Percentiles rank a stretch among this genome's conserved stretches.
Evolutionary conservation across 1,284 basidiomycete genomes (phyloP).

Genomic region (Entoloma clypeatum): DNA sequence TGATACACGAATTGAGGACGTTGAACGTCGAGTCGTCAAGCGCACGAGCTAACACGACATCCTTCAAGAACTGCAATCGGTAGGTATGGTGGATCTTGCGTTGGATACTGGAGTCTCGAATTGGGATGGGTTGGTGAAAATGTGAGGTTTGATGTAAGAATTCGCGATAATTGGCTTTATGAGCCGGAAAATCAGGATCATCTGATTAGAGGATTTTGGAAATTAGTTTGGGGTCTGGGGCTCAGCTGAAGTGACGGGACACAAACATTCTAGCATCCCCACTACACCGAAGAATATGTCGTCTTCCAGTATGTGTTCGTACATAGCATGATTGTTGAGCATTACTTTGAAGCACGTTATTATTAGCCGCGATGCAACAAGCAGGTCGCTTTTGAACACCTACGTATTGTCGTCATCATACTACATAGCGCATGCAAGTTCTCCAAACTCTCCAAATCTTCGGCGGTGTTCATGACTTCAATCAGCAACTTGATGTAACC

Average conservation of each 20-base stretch:
- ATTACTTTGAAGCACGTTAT: constrained; percentile 57
- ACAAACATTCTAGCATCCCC: constrained; percentile 95
- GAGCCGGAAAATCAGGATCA: constrained; percentile 92
- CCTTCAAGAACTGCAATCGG: constrained; percentile 94
- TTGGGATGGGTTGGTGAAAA: constrained; percentile 84
- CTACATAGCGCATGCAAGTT: constrained; percentile 89
- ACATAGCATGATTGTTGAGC: constrained; percentile 92
- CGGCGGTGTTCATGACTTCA: constrained; percentile 81
- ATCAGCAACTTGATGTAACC: constrained; percentile 88
- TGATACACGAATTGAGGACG: constrained; percentile 94
- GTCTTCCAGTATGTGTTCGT: constrained; percentile 94
- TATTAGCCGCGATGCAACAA: constrained; percentile 1
- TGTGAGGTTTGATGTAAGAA: constrained; percentile 80
- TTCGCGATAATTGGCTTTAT: constrained; percentile 96
- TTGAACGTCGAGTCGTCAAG: constrained; percentile 97
- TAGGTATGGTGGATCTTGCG: constrained; percentile 96
- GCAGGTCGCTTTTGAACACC: constrained; percentile 31
- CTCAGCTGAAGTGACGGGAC: constrained; percentile 13
- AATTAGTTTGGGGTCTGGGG: constrained; percentile 1
- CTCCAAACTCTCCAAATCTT: constrained; percentile 87
- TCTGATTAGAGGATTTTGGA: constrained; percentile 50
- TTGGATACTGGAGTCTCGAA: constrained; percentile 70
- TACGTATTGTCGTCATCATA: constrained; percentile 94
- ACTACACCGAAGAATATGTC: constrained; percentile 90
- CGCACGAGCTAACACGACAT: constrained; percentile 92